These are phyloP conservation scores for Tranzscheliella williamsii DNA, from an alignment of 1,284 basidiomycete species.

Conservation along the genomic window DNA sequence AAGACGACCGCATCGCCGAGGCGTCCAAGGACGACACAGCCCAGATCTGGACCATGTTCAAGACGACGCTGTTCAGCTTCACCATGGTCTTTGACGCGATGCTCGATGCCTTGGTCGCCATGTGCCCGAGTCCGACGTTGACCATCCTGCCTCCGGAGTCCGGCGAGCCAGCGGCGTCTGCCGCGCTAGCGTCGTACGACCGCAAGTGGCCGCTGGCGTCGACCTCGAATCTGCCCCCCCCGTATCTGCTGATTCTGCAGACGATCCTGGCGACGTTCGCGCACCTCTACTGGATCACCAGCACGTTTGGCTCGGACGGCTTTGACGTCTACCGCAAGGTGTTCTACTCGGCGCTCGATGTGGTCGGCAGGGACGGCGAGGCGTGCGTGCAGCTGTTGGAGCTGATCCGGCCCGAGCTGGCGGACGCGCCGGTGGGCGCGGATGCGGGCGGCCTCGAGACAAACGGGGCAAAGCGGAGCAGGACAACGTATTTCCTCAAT, in stretches of 20 bases:
- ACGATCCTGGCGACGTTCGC: conserved; percentile 42
- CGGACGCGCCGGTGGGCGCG: conserved; percentile 1
- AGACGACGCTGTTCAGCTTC: conserved; percentile 52
- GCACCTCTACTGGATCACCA: conserved; percentile 53
- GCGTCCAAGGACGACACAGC: conserved; percentile 20
- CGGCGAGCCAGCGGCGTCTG: conserved; percentile 1
- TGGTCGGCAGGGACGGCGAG: conserved; percentile 51
- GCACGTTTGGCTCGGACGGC: conserved; percentile 51
- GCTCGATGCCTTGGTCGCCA: conserved; percentile 51
- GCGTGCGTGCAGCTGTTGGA: conserved; percentile 42
- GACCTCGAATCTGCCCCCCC: conserved; percentile 44
- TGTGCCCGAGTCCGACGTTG: conserved; percentile 51
- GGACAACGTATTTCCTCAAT: conserved; percentile 49
- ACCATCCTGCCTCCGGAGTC: conserved; percentile 20
- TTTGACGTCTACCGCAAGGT: conserved; percentile 56
- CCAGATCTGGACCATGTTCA: conserved; percentile 52
- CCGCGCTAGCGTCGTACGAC: conserved; percentile 1
- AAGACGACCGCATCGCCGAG: conserved; percentile 28
- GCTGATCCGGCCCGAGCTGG: conserved; percentile 11
- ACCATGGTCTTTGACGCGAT: conserved; percentile 58
- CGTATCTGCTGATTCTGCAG: conserved; percentile 42
- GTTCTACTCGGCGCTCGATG: conserved; percentile 55
- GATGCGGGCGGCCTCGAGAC: conserved; percentile 2
- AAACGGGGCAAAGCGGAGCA: conserved; percentile 23
- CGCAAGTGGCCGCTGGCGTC: conserved; percentile 35